phyloP scores from a whole-genome alignment of 1,284 basidiomycete species.

The Irpex sp. region DNA sequence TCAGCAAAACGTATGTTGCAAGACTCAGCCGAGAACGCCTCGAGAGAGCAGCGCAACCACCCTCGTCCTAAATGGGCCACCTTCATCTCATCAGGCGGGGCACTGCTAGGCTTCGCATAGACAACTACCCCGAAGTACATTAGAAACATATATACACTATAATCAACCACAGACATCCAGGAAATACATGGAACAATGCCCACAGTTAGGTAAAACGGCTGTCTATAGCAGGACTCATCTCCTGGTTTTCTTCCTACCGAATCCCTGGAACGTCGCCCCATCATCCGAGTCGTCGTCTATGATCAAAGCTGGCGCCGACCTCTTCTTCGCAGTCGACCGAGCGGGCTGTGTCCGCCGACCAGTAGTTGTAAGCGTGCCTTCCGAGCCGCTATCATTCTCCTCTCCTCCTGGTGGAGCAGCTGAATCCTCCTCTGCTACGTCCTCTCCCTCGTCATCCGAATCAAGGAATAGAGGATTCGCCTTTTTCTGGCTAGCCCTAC shows the following conservation, averaged over 20 bases:
- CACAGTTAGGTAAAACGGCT: too few species aligned
- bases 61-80: neutral
- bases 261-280: conserved; percentile 63
- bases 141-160: neutral
- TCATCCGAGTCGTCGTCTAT: conserved; percentile 71
- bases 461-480: conserved; percentile 24
- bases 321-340: conserved; percentile 19
- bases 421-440: neutral
- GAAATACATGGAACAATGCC: neutral
- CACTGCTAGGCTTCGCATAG: neutral
- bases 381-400: neutral
- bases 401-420: neutral
- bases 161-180: neutral
- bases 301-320: conserved; percentile 35
- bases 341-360: neutral
- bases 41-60: conserved; percentile 13
- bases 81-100: neutral
- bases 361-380: neutral
- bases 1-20: conserved; percentile 62
- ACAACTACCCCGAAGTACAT: neutral
- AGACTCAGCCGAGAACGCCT: conserved; percentile 56
- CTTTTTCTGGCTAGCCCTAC: conserved; percentile 5
- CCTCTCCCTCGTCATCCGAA: conserved; percentile 16
- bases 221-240: neutral
- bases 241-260: conserved; percentile 34